Percentiles rank a stretch among this genome's conserved stretches.
Evolutionary conservation across 2,329 filamentous ascomycete genomes (phyloP).

Genomic region (Diplodia intermedia): DNA sequence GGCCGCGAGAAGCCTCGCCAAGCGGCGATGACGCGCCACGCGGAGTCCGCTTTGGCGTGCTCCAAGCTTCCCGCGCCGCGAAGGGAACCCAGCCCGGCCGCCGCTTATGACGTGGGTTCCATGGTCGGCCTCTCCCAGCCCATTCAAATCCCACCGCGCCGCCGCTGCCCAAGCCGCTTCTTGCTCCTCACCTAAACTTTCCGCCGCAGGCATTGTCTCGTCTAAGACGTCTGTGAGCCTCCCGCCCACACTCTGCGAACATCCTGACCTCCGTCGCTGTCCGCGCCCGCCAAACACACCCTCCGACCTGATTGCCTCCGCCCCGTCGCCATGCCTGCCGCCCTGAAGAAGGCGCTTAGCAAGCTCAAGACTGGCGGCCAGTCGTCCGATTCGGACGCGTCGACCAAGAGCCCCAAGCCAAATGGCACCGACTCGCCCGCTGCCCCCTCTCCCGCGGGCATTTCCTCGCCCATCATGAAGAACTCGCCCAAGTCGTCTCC

Average conservation of each 20-base stretch:
- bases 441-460: slow-evolving; percentile 35
- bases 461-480: slow-evolving; percentile 37
- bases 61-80: slow-evolving; percentile 21
- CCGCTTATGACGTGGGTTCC: slow-evolving; percentile 21
- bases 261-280: not conserved
- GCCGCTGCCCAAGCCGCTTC: slow-evolving; percentile 4
- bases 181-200: not conserved
- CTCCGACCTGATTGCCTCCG: not conserved
- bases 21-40: slow-evolving; percentile 20
- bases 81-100: slow-evolving; percentile 4
- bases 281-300: not conserved
- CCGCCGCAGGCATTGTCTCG: slow-evolving; percentile 30
- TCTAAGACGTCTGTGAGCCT: slow-evolving; percentile 32
- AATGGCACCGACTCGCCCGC: slow-evolving; percentile 33
- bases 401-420: slow-evolving; percentile 40
- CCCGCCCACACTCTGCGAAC: not conserved
- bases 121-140: not conserved
- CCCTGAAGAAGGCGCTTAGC: slow-evolving; percentile 56
- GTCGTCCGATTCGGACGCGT: slow-evolving; percentile 46
- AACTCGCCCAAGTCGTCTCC: slow-evolving; percentile 32
- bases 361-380: slow-evolving; percentile 50
- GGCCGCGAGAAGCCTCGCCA: slow-evolving; percentile 24
- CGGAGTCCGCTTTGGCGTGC: slow-evolving; percentile 12
- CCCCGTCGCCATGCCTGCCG: slow-evolving; percentile 40
- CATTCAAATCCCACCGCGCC: slow-evolving; percentile 24